Percentiles rank a stretch among this genome's conserved stretches.
phyloP scores from a whole-genome alignment of 768 basidiomycete genomes.

The Nevesoporus exiguus region DNA sequence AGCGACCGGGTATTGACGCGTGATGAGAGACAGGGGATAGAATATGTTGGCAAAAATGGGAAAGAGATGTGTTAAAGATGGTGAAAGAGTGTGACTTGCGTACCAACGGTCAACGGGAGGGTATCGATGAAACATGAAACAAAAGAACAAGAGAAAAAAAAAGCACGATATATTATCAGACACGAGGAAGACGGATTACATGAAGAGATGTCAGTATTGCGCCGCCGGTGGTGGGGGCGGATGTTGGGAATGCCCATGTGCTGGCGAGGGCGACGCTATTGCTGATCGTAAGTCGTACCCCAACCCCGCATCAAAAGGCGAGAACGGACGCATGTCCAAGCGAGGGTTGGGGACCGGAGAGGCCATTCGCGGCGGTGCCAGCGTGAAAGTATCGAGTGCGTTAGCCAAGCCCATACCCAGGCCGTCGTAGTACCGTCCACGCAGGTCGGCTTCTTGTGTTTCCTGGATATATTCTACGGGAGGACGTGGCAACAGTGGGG shows the following conservation, averaged over 20 bases:
- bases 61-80: not conserved
- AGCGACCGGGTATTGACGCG: not conserved
- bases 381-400: constrained; percentile 34
- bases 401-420: constrained; percentile 24
- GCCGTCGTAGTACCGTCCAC: constrained; percentile 40
- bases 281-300: constrained; percentile 11
- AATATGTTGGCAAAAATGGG: not conserved
- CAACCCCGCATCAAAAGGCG: constrained; percentile 41
- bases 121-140: constrained; percentile 5
- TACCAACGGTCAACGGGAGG: not conserved
- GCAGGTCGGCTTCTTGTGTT: constrained; percentile 70
- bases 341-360: constrained; percentile 9
- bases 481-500: constrained; percentile 73
- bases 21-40: not conserved
- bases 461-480: constrained; percentile 79
- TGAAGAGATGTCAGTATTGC: constrained; percentile 11
- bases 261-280: constrained; percentile 6
- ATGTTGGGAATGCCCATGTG: not conserved
- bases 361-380: constrained; percentile 8
- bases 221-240: constrained; percentile 11
- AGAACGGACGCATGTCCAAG: constrained; percentile 45
- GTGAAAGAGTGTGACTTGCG: not conserved
- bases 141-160: not conserved
- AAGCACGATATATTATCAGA: constrained; percentile 20
- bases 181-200: constrained; percentile 4